These are phyloP conservation scores for Agrocybe chaxingu DNA, from an alignment of 768 basidiomycete genomes.

Conservation along the genomic window DNA sequence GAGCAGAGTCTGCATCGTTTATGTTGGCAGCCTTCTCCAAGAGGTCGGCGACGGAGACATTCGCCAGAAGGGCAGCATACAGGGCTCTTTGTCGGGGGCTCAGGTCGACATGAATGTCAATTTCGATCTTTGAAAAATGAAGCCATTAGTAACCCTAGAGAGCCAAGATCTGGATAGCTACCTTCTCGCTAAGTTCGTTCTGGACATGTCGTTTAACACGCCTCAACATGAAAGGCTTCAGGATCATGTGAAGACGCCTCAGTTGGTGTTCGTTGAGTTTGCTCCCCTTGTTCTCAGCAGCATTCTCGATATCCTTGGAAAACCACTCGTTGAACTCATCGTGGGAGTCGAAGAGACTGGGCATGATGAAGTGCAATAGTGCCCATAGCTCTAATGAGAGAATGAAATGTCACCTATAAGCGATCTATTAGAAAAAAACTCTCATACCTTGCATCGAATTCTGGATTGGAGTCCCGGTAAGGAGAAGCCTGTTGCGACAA, in stretches of 20 bases:
- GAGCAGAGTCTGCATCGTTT: constrained; percentile 87
- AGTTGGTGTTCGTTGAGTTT: constrained; percentile 94
- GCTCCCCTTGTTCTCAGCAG: constrained; percentile 84
- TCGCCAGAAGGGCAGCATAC: constrained; percentile 86
- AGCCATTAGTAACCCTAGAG: background rate
- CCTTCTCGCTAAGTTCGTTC: constrained; percentile 99
- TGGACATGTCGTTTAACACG: constrained; percentile 99
- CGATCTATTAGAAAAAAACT: background rate
- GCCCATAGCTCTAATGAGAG: constrained; percentile 85
- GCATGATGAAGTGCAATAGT: constrained; percentile 99
- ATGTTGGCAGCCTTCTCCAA: constrained; percentile 90
- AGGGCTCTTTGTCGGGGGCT: constrained; percentile 89
- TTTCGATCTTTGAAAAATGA: constrained; percentile 72
- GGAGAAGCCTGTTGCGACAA: constrained; percentile 88
- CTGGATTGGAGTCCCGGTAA: constrained; percentile 98
- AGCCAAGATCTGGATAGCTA: constrained; percentile 21
- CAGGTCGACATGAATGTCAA: constrained; percentile 91
- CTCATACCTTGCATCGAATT: constrained; percentile 96
- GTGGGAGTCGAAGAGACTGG: constrained; percentile 96
- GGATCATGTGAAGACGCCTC: constrained; percentile 93
- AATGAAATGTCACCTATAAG: background rate
- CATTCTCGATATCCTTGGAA: constrained; percentile 98
- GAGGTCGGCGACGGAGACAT: constrained; percentile 93
- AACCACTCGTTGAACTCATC: constrained; percentile 99
- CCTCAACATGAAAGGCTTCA: constrained; percentile 98